Percentiles rank a stretch among this genome's conserved stretches.
Conservation (phyloP, 192 early-diverging fungal species). For the Coemansia brasiliensis region DNA sequence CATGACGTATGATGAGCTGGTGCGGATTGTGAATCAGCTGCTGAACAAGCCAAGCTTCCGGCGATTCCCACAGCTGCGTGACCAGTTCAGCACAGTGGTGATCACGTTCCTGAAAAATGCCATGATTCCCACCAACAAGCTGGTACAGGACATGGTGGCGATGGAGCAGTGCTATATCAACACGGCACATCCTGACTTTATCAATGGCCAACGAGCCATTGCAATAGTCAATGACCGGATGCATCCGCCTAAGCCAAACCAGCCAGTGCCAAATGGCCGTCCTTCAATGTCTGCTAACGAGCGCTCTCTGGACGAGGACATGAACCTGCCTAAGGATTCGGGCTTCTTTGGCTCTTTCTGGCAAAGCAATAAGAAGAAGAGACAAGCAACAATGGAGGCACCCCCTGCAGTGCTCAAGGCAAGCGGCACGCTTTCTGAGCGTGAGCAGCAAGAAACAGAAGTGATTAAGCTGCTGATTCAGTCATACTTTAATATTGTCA, state of each 20-base stretch:
- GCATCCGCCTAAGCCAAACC: conserved; percentile 65
- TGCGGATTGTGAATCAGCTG: conserved; percentile 90
- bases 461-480: conserved; percentile 97
- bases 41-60: conserved; percentile 91
- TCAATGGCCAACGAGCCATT: conserved; percentile 95
- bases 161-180: conserved; percentile 98
- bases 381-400: conserved; percentile 66
- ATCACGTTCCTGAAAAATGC: conserved; percentile 92
- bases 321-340: conserved; percentile 61
- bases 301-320: conserved; percentile 59
- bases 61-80: conserved; percentile 93
- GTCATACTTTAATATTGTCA: conserved; percentile 99
- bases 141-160: conserved; percentile 86
- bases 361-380: conserved; percentile 82
- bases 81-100: conserved; percentile 91
- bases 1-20: conserved; percentile 97
- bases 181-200: conserved; percentile 98
- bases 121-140: conserved; percentile 88
- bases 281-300: conserved; percentile 39
- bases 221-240: conserved; percentile 86
- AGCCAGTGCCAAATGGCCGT: conserved; percentile 25
- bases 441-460: conserved; percentile 97
- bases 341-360: conserved; percentile 99
- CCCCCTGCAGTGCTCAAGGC: conserved; percentile 80
- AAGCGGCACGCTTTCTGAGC: conserved; percentile 90